Percentiles rank a stretch among this genome's conserved stretches.
Evolutionary conservation across 495 filamentous ascomycete species (phyloP).

Genomic region (Apiosordaria backusii): DNA sequence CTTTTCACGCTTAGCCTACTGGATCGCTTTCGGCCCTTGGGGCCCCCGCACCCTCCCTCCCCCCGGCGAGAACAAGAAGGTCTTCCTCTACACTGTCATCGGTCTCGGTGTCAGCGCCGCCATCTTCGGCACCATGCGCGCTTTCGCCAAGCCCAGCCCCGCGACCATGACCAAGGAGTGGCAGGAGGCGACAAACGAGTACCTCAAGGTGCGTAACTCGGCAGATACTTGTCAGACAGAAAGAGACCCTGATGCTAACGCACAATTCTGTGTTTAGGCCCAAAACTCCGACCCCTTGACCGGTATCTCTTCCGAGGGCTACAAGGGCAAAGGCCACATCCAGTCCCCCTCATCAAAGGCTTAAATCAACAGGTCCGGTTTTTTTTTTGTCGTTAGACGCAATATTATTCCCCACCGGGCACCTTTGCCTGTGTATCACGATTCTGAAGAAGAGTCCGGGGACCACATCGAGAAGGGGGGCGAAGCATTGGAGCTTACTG

Average conservation of each 20-base stretch:
- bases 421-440: slow-evolving; percentile 16
- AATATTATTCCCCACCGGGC: slow-evolving; percentile 12
- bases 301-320: slow-evolving; percentile 75
- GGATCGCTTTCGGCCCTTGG: slow-evolving; percentile 94
- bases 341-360: slow-evolving; percentile 57
- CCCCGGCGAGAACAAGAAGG: slow-evolving; percentile 73
- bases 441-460: slow-evolving; percentile 12
- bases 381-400: slow-evolving; percentile 42
- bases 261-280: slow-evolving; percentile 43
- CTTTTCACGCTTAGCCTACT: slow-evolving; percentile 69
- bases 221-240: too few relatives aligned
- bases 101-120: slow-evolving; percentile 58
- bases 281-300: slow-evolving; percentile 90
- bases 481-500: slow-evolving; percentile 19
- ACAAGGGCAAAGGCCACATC: slow-evolving; percentile 75
- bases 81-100: slow-evolving; percentile 65
- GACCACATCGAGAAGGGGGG: background rate
- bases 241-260: too few relatives aligned
- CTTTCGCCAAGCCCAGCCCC: slow-evolving; percentile 64
- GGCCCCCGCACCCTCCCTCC: slow-evolving; percentile 79
- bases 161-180: slow-evolving; percentile 92
- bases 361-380: slow-evolving; percentile 30
- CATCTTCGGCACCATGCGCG: slow-evolving; percentile 62
- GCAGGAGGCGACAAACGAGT: slow-evolving; percentile 89
- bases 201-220: slow-evolving; percentile 69